Evolutionary conservation across 306 rosid genomes (phyloP).

Genomic region (Datisca glomerata): DNA sequence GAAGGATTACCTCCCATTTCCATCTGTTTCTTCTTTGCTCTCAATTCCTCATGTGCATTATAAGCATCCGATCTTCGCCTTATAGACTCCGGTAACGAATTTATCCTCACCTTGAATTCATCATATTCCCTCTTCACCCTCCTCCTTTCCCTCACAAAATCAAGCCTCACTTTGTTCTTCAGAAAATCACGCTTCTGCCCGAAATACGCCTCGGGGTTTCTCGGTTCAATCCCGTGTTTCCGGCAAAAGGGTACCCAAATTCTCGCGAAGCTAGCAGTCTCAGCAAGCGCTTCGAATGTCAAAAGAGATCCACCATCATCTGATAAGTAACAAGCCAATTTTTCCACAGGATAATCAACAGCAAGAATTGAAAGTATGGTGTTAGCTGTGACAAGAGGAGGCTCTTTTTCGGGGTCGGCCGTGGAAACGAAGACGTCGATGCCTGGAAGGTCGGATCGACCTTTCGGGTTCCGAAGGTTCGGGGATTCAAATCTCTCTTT

Average conservation of each 20-base stretch:
- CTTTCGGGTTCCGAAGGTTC: slow-evolving; percentile 67
- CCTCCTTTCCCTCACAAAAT: slow-evolving; percentile 77
- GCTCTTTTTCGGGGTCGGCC: slow-evolving; percentile 83
- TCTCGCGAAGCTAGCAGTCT: slow-evolving; percentile 73
- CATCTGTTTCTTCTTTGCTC: slow-evolving; percentile 69
- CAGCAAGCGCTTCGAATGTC: slow-evolving; percentile 82
- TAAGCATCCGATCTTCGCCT: slow-evolving; percentile 78
- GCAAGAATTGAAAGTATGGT: slow-evolving; percentile 84
- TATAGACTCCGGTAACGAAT: slow-evolving; percentile 71
- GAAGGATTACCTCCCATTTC: slow-evolving; percentile 40
- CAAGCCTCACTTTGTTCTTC: slow-evolving; percentile 72
- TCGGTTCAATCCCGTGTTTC: slow-evolving; percentile 57
- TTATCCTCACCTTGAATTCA: slow-evolving; percentile 75
- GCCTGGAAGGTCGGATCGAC: slow-evolving; percentile 74
- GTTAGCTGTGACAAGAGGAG: slow-evolving; percentile 79
- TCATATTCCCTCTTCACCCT: slow-evolving; percentile 79
- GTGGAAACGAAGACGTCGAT: slow-evolving; percentile 85
- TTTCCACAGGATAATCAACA: slow-evolving; percentile 70
- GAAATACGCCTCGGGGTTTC: slow-evolving; percentile 80
- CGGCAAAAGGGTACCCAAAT: slow-evolving; percentile 79
- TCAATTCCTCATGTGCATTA: slow-evolving; percentile 75
- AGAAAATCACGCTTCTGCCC: slow-evolving; percentile 74
- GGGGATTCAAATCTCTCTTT: slow-evolving; percentile 67
- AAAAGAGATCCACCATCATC: slow-evolving; percentile 82
- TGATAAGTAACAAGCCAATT: slow-evolving; percentile 72